These are phyloP conservation scores for Prunus dulcis DNA, from an alignment of 306 rosid species.

Conservation along the genomic window DNA sequence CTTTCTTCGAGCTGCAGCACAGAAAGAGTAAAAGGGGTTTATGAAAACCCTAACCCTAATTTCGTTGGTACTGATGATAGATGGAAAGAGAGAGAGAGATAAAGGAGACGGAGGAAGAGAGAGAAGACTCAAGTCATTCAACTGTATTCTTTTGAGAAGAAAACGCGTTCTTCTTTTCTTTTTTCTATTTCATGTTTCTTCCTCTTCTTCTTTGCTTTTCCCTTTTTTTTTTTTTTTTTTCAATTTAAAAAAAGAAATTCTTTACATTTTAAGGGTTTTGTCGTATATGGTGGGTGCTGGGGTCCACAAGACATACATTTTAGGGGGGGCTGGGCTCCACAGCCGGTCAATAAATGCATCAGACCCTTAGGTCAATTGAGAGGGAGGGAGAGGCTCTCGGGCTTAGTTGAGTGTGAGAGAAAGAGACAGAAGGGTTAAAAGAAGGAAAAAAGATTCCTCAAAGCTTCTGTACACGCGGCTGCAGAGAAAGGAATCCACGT, in stretches of 20 bases:
- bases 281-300: constrained; percentile 30
- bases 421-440: not conserved
- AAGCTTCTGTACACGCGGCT: constrained; percentile 33
- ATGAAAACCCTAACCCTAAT: constrained; percentile 69
- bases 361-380: not conserved
- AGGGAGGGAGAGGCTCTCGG: not conserved
- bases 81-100: not conserved
- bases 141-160: constrained; percentile 36
- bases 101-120: not conserved
- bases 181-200: not conserved
- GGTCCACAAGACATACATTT: constrained; percentile 20
- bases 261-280: constrained; percentile 1
- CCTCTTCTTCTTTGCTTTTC: not conserved
- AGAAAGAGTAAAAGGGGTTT: constrained; percentile 33
- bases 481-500: constrained; percentile 22
- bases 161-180: constrained; percentile 60
- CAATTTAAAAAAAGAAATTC: not conserved
- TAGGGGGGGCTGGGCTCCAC: constrained; percentile 30
- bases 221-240: no score
- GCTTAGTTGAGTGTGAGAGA: constrained; percentile 9
- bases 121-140: constrained; percentile 37
- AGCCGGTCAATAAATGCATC: constrained; percentile 39
- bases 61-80: constrained; percentile 12
- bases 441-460: constrained; percentile 21
- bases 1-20: constrained; percentile 12